A percentile compares a stretch with the other conserved stretches of the same genome.
Evolutionary conservation across 306 rosid species (phyloP).

Genomic region (Hippophae rhamnoides): DNA sequence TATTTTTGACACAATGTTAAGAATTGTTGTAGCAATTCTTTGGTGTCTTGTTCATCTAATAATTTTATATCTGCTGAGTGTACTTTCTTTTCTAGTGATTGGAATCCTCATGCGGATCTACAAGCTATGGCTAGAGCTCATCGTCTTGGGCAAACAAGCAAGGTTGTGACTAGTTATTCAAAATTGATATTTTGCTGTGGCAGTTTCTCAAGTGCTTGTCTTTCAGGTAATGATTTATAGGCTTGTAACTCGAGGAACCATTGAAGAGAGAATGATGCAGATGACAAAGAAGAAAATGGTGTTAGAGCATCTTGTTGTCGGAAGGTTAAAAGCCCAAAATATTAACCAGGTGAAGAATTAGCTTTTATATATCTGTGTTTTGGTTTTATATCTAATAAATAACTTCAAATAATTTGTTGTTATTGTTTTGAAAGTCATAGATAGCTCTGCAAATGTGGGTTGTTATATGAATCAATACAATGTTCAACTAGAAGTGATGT

Average conservation of each 20-base stretch:
- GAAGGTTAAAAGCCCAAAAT: conserved; percentile 86
- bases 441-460: neutral
- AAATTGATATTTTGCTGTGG: conserved; percentile 12
- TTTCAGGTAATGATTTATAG: conserved; percentile 91
- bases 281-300: conserved; percentile 99
- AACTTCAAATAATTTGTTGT: neutral
- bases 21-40: neutral
- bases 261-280: conserved; percentile 99
- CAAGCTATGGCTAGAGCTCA: conserved; percentile 99
- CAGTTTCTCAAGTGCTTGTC: conserved; percentile 15
- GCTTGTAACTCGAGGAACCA: conserved; percentile 85
- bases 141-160: conserved; percentile 95
- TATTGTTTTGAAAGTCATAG: neutral
- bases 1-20: neutral
- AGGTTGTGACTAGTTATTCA: conserved; percentile 44
- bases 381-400: too few relatives aligned
- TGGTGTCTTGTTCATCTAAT: neutral
- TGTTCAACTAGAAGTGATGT: neutral
- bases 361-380: neutral
- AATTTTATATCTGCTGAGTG: conserved; percentile 5
- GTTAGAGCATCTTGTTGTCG: conserved; percentile 95
- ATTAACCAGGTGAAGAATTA: conserved; percentile 72
- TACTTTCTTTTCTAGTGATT: conserved; percentile 53
- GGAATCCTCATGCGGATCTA: conserved; percentile 99
- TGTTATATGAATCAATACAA: neutral